Evolutionary conservation across 1,284 basidiomycete genomes (phyloP).

Genomic region (Inonotus obliquus): DNA sequence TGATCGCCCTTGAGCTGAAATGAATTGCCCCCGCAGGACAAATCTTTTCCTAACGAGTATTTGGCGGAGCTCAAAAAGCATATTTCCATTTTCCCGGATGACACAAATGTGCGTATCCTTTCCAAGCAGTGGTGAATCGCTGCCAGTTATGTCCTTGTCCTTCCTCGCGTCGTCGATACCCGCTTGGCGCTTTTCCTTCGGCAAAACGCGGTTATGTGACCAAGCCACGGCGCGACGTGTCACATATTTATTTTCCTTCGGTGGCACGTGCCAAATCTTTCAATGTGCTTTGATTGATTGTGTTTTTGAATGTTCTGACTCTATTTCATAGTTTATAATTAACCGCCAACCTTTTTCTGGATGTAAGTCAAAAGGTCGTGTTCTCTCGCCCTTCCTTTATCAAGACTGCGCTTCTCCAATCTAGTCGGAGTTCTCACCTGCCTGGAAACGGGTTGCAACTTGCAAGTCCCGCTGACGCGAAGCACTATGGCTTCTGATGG

Average conservation of each 20-base stretch:
- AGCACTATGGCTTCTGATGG: constrained; percentile 32
- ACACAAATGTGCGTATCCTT: constrained; percentile 13
- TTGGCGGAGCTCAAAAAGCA: constrained; percentile 18
- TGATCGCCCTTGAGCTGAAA: not conserved
- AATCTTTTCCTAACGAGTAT: constrained; percentile 11
- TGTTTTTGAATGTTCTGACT: not conserved
- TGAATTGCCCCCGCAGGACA: not conserved
- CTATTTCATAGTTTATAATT: constrained; percentile 21
- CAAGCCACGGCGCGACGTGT: not conserved
- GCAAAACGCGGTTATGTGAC: not conserved
- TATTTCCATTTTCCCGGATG: constrained; percentile 12
- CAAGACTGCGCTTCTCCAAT: not conserved
- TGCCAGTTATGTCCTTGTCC: not conserved
- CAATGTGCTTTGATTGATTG: not conserved
- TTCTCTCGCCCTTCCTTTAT: not conserved
- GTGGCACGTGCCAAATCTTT: not conserved
- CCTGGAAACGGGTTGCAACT: constrained; percentile 39
- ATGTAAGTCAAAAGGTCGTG: constrained; percentile 32
- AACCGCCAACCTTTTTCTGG: constrained; percentile 33
- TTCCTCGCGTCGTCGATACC: too few relatives aligned
- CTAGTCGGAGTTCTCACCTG: constrained; percentile 41
- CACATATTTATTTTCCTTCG: not conserved
- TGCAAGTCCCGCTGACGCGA: constrained; percentile 30
- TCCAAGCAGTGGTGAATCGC: not conserved
- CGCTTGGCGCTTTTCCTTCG: not conserved